Percentiles rank a stretch among this genome's conserved stretches.
Conservation (phyloP, 2,329 filamentous ascomycete species). For the Claviceps spartinae region DNA sequence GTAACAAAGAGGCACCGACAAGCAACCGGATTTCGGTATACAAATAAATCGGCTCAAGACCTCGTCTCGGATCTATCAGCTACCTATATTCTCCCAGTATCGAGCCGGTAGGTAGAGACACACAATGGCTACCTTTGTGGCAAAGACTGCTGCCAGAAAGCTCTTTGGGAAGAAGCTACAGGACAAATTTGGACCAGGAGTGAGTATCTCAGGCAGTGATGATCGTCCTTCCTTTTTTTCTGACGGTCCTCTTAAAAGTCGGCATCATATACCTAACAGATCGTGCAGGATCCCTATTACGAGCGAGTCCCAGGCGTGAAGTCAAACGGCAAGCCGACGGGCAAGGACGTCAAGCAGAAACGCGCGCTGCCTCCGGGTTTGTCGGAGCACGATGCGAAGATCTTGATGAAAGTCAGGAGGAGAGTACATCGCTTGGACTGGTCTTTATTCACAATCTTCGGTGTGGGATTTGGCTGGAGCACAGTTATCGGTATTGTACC, state of each 20-base stretch:
- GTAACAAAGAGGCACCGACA: not conserved
- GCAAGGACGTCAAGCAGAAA: conserved; percentile 69
- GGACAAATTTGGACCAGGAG: conserved; percentile 46
- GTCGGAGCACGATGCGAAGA: conserved; percentile 64
- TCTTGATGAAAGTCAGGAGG: conserved; percentile 77
- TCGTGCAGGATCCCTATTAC: conserved; percentile 71
- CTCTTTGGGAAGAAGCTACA: conserved; percentile 41
- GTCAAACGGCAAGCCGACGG: conserved; percentile 47
- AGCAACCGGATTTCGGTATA: not conserved
- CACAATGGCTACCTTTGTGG: conserved; percentile 38
- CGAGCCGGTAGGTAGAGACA: not conserved
- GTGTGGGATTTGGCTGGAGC: conserved; percentile 79
- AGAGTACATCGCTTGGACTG: conserved; percentile 78
- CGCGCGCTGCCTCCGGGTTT: conserved; percentile 76
- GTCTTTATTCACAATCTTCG: conserved; percentile 66
- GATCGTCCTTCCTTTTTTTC: not conserved
- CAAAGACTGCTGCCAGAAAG: conserved; percentile 42
- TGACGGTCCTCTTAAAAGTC: not conserved
- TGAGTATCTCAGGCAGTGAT: conserved; percentile 15
- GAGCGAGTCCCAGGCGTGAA: conserved; percentile 66
- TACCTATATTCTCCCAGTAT: not conserved
- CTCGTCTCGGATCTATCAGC: not conserved
- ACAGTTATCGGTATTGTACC: conserved; percentile 76
- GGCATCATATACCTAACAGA: conserved; percentile 13
- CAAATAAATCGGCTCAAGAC: not conserved